A percentile compares a stretch with the other conserved stretches of the same genome.
Evolutionary conservation across 2,329 filamentous ascomycete genomes (phyloP).

Genomic region (Rutstroemia sydowiana): DNA sequence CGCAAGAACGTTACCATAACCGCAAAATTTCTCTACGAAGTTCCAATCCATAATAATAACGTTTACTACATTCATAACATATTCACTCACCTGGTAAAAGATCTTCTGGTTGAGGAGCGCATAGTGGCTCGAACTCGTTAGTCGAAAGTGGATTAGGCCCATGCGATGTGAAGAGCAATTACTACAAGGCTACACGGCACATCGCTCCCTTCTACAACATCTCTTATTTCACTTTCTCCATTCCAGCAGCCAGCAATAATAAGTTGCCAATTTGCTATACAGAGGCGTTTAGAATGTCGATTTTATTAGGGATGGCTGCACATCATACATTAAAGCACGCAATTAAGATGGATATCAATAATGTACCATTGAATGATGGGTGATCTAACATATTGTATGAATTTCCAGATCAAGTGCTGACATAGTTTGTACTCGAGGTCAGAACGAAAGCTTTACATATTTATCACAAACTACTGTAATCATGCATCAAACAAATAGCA

Average conservation of each 20-base stretch:
- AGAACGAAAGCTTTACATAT: neutral
- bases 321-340: too few species aligned
- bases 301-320: too few species aligned
- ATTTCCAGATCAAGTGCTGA: neutral
- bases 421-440: neutral
- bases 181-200: conserved; percentile 4
- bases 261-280: neutral
- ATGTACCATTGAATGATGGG: too few species aligned
- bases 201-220: neutral
- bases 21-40: neutral
- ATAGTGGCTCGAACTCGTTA: neutral
- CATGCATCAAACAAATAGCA: neutral
- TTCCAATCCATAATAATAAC: neutral
- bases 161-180: neutral
- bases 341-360: too few species aligned
- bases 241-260: neutral
- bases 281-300: neutral
- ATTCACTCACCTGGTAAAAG: neutral
- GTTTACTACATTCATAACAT: neutral
- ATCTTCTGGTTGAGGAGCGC: neutral
- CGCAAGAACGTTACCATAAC: neutral
- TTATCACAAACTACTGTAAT: too few species aligned
- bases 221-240: neutral
- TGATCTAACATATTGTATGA: too few species aligned
- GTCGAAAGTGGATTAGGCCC: neutral